Evolutionary conservation across 176 grass and related monocot genomes (phyloP).

Genomic region (Eremochloa ophiuroides): DNA sequence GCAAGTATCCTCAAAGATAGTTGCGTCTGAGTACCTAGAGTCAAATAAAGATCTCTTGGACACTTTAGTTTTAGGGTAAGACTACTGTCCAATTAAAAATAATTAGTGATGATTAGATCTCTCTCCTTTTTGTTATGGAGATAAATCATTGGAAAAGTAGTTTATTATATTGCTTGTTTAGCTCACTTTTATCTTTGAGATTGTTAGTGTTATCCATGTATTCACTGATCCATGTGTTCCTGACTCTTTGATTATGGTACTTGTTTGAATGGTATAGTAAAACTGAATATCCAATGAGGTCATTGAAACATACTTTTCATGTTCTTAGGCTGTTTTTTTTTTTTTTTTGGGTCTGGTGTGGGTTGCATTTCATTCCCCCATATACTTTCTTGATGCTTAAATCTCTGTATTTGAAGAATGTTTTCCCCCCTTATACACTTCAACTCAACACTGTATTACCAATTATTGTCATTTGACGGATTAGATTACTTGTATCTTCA

Average conservation of each 20-base stretch:
- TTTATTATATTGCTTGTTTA: constrained; percentile 20
- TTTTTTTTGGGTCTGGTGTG: background rate
- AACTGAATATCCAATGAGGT: background rate
- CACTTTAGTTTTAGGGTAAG: constrained; percentile 68
- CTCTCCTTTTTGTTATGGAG: background rate
- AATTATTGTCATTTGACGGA: background rate
- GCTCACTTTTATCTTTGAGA: background rate
- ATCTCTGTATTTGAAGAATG: background rate
- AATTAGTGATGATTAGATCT: background rate
- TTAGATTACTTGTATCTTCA: background rate
- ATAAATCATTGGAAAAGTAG: background rate
- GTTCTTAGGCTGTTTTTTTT: background rate
- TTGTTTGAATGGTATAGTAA: constrained; percentile 12
- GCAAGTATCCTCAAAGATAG: constrained; percentile 64
- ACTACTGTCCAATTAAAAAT: background rate
- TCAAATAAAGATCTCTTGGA: constrained; percentile 90
- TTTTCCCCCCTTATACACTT: background rate
- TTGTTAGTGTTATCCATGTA: background rate
- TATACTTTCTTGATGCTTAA: background rate
- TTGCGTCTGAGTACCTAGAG: constrained; percentile 76
- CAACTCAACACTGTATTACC: background rate
- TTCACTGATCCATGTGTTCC: background rate
- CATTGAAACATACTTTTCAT: background rate
- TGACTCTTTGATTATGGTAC: constrained; percentile 15
- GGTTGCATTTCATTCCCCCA: background rate